Evolutionary conservation across 2,329 filamentous ascomycete species (phyloP).

Genomic region (Thermomyces lanuginosus): DNA sequence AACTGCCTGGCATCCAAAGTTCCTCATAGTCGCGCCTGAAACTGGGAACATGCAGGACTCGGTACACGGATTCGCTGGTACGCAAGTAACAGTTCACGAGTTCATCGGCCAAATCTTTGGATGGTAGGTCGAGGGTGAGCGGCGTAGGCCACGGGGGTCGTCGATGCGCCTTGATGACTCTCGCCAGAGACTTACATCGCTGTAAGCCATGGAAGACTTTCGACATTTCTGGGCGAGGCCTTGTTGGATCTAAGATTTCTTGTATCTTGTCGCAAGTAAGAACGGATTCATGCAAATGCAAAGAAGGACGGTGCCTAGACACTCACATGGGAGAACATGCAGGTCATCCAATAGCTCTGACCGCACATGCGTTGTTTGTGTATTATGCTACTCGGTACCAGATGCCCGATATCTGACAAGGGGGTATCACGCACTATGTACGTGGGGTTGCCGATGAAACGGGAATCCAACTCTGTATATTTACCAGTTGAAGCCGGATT

Average conservation of each 20-base stretch:
- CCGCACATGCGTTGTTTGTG: constrained; percentile 41
- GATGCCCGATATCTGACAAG: too few species aligned
- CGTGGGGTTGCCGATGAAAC: too few species aligned
- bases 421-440: too few species aligned
- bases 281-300: too few species aligned
- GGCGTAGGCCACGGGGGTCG: constrained; percentile 4
- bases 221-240: constrained; percentile 23
- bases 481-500: too few species aligned
- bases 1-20: constrained; percentile 26
- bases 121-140: constrained; percentile 30
- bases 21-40: constrained; percentile 40
- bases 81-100: constrained; percentile 40
- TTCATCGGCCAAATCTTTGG: constrained; percentile 27
- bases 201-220: constrained; percentile 25
- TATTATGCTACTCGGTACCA: constrained; percentile 3
- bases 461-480: too few species aligned
- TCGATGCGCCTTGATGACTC: constrained; percentile 35
- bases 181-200: constrained; percentile 38
- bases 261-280: too few species aligned
- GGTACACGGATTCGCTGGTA: constrained; percentile 38
- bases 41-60: constrained; percentile 41
- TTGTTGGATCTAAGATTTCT: too few species aligned
- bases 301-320: too few species aligned
- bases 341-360: constrained; percentile 40
- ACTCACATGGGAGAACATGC: too few species aligned